These are phyloP conservation scores for Rhizopus microsporus DNA, from an alignment of 371 early-diverging fungal genomes.

Conservation along the genomic window DNA sequence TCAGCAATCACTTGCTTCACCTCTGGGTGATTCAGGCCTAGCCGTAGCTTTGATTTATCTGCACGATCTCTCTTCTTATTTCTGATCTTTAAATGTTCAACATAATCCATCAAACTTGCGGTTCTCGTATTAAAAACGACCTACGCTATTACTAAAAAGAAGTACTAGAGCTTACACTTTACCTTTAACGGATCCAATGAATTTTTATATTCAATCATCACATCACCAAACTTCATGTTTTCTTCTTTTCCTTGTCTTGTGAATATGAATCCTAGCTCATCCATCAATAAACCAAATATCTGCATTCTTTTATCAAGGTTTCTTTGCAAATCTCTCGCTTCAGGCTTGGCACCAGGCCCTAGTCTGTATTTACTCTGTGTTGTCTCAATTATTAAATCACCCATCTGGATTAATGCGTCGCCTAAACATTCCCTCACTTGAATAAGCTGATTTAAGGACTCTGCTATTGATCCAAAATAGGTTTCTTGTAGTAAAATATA, in stretches of 20 bases:
- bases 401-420: constrained; percentile 52
- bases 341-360: constrained; percentile 51
- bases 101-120: constrained; percentile 58
- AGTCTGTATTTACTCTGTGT: constrained; percentile 62
- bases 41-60: constrained; percentile 46
- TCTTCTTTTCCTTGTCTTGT: constrained; percentile 60
- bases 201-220: constrained; percentile 59
- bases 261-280: constrained; percentile 55
- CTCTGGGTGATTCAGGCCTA: constrained; percentile 47
- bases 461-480: constrained; percentile 53
- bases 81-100: constrained; percentile 50
- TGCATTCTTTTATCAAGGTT: constrained; percentile 60
- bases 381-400: constrained; percentile 61
- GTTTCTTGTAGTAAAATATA: constrained; percentile 58
- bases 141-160: constrained; percentile 20
- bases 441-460: constrained; percentile 45
- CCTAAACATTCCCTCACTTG: constrained; percentile 55
- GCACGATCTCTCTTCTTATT: constrained; percentile 51
- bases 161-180: background rate
- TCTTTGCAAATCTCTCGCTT: constrained; percentile 51
- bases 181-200: constrained; percentile 57
- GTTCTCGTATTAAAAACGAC: constrained; percentile 59
- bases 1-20: constrained; percentile 49
- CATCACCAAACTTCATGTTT: constrained; percentile 58
- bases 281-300: constrained; percentile 59